Conservation (phyloP, 441 rosid species). For the Francoa sonchifolia region DNA sequence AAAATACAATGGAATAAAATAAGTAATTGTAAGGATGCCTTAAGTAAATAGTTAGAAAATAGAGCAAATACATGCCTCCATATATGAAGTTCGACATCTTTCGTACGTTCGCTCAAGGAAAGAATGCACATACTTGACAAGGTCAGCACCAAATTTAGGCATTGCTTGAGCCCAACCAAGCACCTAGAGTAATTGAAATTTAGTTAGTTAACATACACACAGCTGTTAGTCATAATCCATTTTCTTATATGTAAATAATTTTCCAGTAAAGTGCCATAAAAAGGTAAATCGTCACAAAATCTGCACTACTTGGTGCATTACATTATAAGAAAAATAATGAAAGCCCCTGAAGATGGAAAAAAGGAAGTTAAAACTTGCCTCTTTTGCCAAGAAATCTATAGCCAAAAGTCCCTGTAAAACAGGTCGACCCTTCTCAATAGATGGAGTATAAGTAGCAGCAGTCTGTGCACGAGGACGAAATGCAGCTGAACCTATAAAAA, state of each 20-base stretch:
- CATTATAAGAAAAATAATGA: not conserved
- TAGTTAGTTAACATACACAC: too few relatives aligned
- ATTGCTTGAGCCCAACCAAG: constrained; percentile 99
- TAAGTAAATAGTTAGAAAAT: constrained; percentile 6
- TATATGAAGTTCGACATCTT: constrained; percentile 92
- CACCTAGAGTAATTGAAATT: constrained; percentile 43
- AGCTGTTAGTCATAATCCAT: too few relatives aligned
- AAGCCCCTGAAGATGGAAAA: constrained; percentile 1
- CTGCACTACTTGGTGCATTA: not conserved
- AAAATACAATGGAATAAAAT: not conserved
- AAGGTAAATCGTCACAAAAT: not conserved
- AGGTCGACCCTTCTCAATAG: constrained; percentile 90
- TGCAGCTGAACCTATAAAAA: constrained; percentile 82
- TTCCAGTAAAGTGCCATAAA: constrained; percentile 5
- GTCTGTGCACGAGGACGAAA: constrained; percentile 85
- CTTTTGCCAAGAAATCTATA: constrained; percentile 83
- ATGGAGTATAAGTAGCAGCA: constrained; percentile 43
- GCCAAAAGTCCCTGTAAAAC: constrained; percentile 94
- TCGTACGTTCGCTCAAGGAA: constrained; percentile 97
- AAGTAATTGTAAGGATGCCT: not conserved
- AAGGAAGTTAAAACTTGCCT: constrained; percentile 42
- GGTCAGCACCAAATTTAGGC: constrained; percentile 93
- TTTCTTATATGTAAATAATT: too few relatives aligned
- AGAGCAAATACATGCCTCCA: constrained; percentile 50
- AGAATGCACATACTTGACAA: constrained; percentile 85